A percentile compares a stretch with the other conserved stretches of the same genome.
phyloP scores from a whole-genome alignment of 2,329 filamentous ascomycete species.

The Microdochium bolleyi region DNA sequence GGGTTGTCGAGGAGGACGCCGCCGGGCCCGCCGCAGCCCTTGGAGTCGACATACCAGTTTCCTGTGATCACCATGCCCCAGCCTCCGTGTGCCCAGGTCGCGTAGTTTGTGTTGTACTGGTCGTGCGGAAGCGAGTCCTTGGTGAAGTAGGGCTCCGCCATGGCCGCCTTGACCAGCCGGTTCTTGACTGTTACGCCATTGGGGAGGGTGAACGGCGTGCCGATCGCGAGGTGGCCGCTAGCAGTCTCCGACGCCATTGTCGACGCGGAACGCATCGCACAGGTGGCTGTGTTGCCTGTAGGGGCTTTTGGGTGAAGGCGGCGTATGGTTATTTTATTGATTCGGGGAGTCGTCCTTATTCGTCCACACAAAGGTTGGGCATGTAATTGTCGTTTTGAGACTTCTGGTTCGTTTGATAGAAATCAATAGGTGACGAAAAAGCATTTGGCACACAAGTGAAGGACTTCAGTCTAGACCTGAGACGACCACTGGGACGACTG shows the following conservation, averaged over 20 bases:
- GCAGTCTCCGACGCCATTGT: background rate
- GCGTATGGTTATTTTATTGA: too few species aligned
- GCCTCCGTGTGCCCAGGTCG: slow-evolving; percentile 40
- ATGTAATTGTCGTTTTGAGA: too few species aligned
- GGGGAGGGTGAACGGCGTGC: slow-evolving; percentile 27
- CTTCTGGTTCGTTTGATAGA: too few species aligned
- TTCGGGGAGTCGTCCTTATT: too few species aligned
- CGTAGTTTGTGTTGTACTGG: slow-evolving; percentile 35
- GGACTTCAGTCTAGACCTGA: too few species aligned
- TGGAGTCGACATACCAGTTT: slow-evolving; percentile 20
- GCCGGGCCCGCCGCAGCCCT: slow-evolving; percentile 21
- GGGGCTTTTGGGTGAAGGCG: too few species aligned
- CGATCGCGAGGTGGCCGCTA: slow-evolving; percentile 11
- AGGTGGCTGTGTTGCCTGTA: too few species aligned
- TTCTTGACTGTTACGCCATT: slow-evolving; percentile 48
- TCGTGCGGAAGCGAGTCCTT: slow-evolving; percentile 31
- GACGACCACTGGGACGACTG: too few species aligned
- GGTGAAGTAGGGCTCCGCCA: slow-evolving; percentile 34
- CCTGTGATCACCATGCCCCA: slow-evolving; percentile 41
- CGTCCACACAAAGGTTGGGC: too few species aligned
- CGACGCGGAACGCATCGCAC: background rate
- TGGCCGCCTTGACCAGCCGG: slow-evolving; percentile 41
- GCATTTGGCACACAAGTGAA: too few species aligned
- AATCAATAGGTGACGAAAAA: too few species aligned
- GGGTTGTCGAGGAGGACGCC: slow-evolving; percentile 24